A percentile compares a stretch with the other conserved stretches of the same genome.
Evolutionary conservation across 805 yeast species (phyloP).

Genomic region (Starmerella vaccinii): DNA sequence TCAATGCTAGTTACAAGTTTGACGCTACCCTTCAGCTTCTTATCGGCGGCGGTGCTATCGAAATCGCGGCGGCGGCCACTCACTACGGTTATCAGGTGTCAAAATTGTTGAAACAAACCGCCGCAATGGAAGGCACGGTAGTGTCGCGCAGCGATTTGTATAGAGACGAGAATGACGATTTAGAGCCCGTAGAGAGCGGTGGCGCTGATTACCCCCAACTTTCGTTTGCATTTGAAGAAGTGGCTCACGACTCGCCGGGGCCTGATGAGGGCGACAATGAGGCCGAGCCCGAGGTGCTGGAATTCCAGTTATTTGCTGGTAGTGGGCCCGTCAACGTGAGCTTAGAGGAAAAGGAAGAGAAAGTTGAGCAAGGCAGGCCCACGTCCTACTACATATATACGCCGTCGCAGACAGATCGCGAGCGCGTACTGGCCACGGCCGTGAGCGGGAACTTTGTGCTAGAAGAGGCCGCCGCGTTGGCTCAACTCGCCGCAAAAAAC

Average conservation of each 20-base stretch:
- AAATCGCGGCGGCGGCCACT: not conserved
- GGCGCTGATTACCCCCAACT: not conserved
- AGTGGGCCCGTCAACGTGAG: constrained; percentile 10
- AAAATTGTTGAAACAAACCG: not conserved
- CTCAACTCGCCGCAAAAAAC: constrained; percentile 3
- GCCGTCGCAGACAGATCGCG: constrained; percentile 2
- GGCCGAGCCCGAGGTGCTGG: not conserved
- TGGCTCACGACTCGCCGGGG: not conserved
- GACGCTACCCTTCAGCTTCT: no score
- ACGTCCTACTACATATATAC: constrained; percentile 14
- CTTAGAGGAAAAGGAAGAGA: constrained; percentile 8
- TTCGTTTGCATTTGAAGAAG: constrained; percentile 11
- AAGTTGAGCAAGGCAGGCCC: constrained; percentile 14
- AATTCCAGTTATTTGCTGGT: constrained; percentile 22
- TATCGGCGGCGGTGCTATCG: no score
- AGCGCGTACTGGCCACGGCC: constrained; percentile 11
- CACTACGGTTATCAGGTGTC: not conserved
- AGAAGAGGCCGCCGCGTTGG: constrained; percentile 13
- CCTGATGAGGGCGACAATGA: constrained; percentile 1
- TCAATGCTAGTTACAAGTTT: no score
- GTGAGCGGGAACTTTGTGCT: constrained; percentile 17
- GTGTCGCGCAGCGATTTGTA: constrained; percentile 19
- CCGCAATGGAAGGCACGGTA: constrained; percentile 12
- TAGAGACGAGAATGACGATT: not conserved
- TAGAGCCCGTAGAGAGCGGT: not conserved